A percentile compares a stretch with the other conserved stretches of the same genome.
Evolutionary conservation across 106 monocot genomes (phyloP).

Genomic region (Dendrobium officinale): DNA sequence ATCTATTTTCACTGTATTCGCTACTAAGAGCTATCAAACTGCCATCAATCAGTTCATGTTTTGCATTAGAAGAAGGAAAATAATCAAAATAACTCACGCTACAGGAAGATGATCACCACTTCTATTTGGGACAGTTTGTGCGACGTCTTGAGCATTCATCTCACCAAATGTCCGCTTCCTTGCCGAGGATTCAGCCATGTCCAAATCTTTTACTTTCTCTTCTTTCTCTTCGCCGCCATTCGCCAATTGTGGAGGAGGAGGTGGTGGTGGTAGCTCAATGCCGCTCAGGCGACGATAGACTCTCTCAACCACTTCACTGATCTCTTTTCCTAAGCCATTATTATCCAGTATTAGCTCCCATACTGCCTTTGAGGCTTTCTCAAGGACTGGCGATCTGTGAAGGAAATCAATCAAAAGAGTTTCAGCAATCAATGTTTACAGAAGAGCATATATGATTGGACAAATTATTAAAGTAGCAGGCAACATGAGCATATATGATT

Average conservation of each 20-base stretch:
- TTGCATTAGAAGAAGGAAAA: not conserved
- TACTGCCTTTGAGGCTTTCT: conserved; percentile 90
- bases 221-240: conserved; percentile 18
- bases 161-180: conserved; percentile 39
- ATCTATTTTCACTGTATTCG: too few relatives aligned
- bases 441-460: not conserved
- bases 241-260: conserved; percentile 13
- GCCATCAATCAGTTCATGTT: too few relatives aligned
- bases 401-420: not conserved
- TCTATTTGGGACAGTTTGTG: conserved; percentile 18
- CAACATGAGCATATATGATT: not conserved
- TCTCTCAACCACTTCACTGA: conserved; percentile 79
- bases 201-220: conserved; percentile 24
- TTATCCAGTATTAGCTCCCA: conserved; percentile 86
- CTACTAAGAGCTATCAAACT: too few relatives aligned
- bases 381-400: conserved; percentile 84
- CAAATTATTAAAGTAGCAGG: not conserved
- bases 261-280: conserved; percentile 19
- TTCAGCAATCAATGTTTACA: not conserved
- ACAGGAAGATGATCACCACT: conserved; percentile 6
- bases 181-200: conserved; percentile 14
- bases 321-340: conserved; percentile 71
- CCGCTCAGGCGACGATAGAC: conserved; percentile 60
- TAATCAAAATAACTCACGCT: not conserved
- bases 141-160: conserved; percentile 13